These are phyloP conservation scores for Venturia oleaginea DNA, from an alignment of 2,329 filamentous ascomycete genomes.

Conservation along the genomic window DNA sequence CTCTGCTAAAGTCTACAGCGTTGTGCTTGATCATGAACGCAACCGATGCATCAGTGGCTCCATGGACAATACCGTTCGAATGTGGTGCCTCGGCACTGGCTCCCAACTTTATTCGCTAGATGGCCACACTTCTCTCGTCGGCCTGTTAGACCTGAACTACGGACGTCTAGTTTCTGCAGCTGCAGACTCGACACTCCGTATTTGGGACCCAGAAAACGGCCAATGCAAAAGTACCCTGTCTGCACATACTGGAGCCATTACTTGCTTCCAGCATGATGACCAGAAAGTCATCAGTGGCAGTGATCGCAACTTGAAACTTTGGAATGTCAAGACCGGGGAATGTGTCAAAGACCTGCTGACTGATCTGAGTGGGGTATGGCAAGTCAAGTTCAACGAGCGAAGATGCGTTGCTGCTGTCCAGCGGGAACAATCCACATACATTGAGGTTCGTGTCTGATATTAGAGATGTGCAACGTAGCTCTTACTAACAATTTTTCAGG, in stretches of 20 bases:
- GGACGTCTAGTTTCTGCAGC: constrained; percentile 90
- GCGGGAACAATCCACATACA: constrained; percentile 82
- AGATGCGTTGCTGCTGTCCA: constrained; percentile 95
- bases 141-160: constrained; percentile 78
- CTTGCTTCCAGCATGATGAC: constrained; percentile 95
- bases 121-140: constrained; percentile 85
- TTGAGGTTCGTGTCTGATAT: constrained; percentile 60
- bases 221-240: constrained; percentile 83
- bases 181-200: constrained; percentile 86
- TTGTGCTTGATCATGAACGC: constrained; percentile 82
- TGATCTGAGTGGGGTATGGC: constrained; percentile 94
- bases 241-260: constrained; percentile 94
- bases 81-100: constrained; percentile 89
- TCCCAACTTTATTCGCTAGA: constrained; percentile 81
- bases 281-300: constrained; percentile 95
- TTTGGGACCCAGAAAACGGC: constrained; percentile 93
- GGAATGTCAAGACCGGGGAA: constrained; percentile 87
- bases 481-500: constrained; percentile 47
- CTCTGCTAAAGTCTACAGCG: constrained; percentile 89
- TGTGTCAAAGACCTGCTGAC: constrained; percentile 89
- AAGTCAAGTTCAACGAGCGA: constrained; percentile 94
- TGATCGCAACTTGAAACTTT: constrained; percentile 96
- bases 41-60: constrained; percentile 96
- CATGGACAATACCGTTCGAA: constrained; percentile 97
- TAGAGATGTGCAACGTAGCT: neutral